Evolutionary conservation across 2,329 filamentous ascomycete species (phyloP).

Genomic region (Xenoacremonium recifei): DNA sequence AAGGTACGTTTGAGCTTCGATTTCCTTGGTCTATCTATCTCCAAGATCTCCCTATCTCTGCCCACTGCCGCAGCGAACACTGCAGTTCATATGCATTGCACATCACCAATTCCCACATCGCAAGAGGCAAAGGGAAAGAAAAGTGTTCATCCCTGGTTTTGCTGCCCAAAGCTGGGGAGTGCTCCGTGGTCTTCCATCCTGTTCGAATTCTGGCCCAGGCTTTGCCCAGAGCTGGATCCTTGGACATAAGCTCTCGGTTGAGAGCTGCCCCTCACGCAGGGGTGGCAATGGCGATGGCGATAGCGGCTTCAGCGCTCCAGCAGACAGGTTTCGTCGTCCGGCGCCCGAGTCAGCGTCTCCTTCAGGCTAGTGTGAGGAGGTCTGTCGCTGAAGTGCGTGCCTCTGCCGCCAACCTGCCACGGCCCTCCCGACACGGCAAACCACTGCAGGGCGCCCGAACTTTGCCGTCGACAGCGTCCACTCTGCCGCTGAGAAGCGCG

Average conservation of each 20-base stretch:
- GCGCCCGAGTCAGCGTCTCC: conserved; percentile 19
- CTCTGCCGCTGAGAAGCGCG: background rate
- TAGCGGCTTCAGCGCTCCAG: conserved; percentile 15
- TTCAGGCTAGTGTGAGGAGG: conserved; percentile 24
- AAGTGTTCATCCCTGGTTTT: conserved; percentile 6
- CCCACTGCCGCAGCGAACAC: conserved; percentile 1
- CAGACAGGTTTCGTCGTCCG: conserved; percentile 14
- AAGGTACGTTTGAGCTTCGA: conserved; percentile 50
- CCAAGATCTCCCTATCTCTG: conserved; percentile 11
- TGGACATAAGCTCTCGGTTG: conserved; percentile 11
- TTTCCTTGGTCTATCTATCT: too few relatives aligned
- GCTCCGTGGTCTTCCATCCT: conserved; percentile 4
- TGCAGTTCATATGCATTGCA: conserved; percentile 6
- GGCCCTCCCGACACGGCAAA: conserved; percentile 20
- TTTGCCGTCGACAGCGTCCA: background rate
- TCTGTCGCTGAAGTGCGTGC: too few relatives aligned
- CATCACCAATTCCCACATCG: conserved; percentile 7
- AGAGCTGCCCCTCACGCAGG: conserved; percentile 8
- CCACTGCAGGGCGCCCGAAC: conserved; percentile 7
- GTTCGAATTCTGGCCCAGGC: conserved; percentile 6
- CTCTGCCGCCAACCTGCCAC: background rate
- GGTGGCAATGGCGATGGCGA: conserved; percentile 21
- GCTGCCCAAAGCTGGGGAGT: conserved; percentile 15
- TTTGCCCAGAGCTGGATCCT: conserved; percentile 4
- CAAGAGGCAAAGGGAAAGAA: too few relatives aligned